Percentiles rank a stretch among this genome's conserved stretches.
These are phyloP conservation scores for Cenchrus purpureus DNA, from an alignment of 176 grass and related monocot species.

Conservation along the genomic window DNA sequence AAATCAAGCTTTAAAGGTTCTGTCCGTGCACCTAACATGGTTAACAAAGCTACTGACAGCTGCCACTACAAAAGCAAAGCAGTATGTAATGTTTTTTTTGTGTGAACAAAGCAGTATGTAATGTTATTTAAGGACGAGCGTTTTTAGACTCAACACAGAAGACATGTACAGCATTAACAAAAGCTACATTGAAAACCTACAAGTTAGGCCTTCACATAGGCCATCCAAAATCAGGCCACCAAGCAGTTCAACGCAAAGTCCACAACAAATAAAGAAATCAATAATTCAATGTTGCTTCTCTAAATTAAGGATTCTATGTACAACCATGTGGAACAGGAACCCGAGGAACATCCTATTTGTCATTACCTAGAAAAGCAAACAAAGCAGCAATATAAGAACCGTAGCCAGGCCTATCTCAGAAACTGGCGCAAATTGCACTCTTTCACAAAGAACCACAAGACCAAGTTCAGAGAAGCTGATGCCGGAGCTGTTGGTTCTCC, in stretches of 20 bases:
- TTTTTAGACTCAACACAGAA: neutral
- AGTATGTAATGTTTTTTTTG: no score
- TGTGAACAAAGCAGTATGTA: no score
- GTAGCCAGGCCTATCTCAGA: neutral
- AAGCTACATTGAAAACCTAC: slow-evolving; percentile 7
- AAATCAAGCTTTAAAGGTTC: no score
- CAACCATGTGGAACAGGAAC: slow-evolving; percentile 29
- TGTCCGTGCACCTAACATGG: no score
- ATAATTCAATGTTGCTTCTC: slow-evolving; percentile 39
- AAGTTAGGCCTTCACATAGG: slow-evolving; percentile 20
- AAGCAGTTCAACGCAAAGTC: slow-evolving; percentile 13
- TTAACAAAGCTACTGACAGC: no score
- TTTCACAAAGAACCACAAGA: slow-evolving; percentile 10
- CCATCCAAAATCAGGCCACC: slow-evolving; percentile 21
- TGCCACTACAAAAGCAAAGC: no score
- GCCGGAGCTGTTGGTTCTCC: slow-evolving; percentile 88
- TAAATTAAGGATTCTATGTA: slow-evolving; percentile 46
- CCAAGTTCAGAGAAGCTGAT: slow-evolving; percentile 57
- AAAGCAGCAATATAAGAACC: slow-evolving; percentile 26
- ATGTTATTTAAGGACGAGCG: neutral
- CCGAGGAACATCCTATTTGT: slow-evolving; percentile 25
- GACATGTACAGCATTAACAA: neutral
- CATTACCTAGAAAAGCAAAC: slow-evolving; percentile 16
- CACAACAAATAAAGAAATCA: slow-evolving; percentile 21
- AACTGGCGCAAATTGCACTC: neutral